Evolutionary conservation across 148 eudicot species (phyloP), one percentile per base, ranked within the genome.

Genomic region (Oxyria digyna): DNA sequence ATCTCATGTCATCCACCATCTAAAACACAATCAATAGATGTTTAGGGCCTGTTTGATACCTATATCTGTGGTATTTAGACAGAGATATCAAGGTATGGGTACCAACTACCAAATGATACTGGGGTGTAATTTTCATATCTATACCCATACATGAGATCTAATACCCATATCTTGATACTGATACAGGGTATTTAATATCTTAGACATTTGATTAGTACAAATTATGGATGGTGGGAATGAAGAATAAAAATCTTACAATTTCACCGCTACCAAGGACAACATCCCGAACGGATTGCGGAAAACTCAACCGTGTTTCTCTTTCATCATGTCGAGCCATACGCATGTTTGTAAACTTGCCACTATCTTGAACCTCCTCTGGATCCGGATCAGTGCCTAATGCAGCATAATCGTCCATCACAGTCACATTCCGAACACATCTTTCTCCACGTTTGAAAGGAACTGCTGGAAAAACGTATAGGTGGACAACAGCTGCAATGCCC

Each of bases 1-100:
- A 93, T 85, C 78, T 93, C 98, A 93, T 89, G 83, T 93, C 98
- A 75, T 87, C 98, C 13, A 79, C 96, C 68, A 93, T 89, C 98
- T 93, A 77, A 15, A 42, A 75, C 40, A 50, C 27, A 59, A 68
- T 49, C 46, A 52, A 7, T 3, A 38, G 3, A 20, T 38, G 68
- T 32, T 35, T 35, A 2, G 38, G 42, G 26, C n/a, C n/a, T n/a
- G n/a, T n/a, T n/a, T n/a, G n/a, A n/a, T n/a, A n/a, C n/a, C n/a
- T n/a, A n/a, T n/a, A n/a, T n/a, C n/a, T n/a, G n/a, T n/a, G n/a
- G n/a, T n/a, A n/a, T n/a, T n/a, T n/a, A n/a, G n/a, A n/a, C n/a
- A n/a, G n/a, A n/a, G n/a, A n/a, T n/a, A n/a, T n/a, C n/a, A n/a
- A n/a, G n/a, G n/a, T n/a, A n/a, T n/a, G n/a, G n/a, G n/a, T n/a